These are phyloP conservation scores for Xenoacremonium recifei DNA, from an alignment of 2,329 filamentous ascomycete genomes.

Conservation along the genomic window DNA sequence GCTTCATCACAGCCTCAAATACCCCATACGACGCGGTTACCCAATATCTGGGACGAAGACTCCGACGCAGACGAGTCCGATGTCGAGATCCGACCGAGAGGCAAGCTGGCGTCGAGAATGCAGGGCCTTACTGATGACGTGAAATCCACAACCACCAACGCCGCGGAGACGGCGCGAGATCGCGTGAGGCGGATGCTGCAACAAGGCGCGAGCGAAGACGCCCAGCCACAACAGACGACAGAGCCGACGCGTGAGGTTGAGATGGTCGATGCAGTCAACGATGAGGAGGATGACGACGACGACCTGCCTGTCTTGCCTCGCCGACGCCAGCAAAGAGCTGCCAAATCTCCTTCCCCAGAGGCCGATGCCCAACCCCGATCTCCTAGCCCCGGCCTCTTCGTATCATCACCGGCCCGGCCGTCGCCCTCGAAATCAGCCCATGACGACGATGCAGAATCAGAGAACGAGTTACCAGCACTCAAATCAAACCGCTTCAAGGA, in stretches of 20 bases:
- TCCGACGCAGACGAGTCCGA: constrained; percentile 44
- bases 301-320: constrained; percentile 40
- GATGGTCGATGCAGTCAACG: constrained; percentile 27
- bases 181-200: constrained; percentile 44
- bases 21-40: constrained; percentile 10
- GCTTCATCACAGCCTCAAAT: constrained; percentile 4
- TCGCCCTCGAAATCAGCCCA: constrained; percentile 28
- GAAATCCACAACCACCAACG: constrained; percentile 9
- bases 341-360: constrained; percentile 32
- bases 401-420: constrained; percentile 46
- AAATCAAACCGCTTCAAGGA: constrained; percentile 65
- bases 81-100: constrained; percentile 50
- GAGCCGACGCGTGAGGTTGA: constrained; percentile 27
- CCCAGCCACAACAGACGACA: too few species aligned
- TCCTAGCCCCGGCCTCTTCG: constrained; percentile 51
- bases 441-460: constrained; percentile 41
- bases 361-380: constrained; percentile 22
- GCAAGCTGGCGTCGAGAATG: constrained; percentile 65
- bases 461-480: constrained; percentile 45
- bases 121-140: constrained; percentile 35
- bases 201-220: constrained; percentile 21
- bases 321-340: constrained; percentile 36
- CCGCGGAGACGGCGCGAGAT: constrained; percentile 36
- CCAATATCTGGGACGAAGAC: constrained; percentile 42
- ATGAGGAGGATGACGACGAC: constrained; percentile 42